Evolutionary conservation across 495 filamentous ascomycete genomes (phyloP).

Genomic region (Neurospora sublineolata): DNA sequence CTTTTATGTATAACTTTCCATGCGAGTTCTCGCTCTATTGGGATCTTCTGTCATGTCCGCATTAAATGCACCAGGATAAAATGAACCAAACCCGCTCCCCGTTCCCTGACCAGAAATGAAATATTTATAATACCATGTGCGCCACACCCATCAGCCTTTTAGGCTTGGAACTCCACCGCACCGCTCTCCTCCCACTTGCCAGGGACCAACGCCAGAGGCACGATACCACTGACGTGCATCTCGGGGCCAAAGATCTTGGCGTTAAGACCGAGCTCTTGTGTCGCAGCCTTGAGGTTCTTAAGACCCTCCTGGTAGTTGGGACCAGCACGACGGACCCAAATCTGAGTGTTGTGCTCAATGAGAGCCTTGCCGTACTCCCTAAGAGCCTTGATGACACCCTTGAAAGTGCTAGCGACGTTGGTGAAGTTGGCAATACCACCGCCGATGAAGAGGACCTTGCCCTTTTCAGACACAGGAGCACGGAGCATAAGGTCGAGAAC

Average conservation of each 20-base stretch:
- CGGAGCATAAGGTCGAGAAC: slow-evolving; percentile 97
- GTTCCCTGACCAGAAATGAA: slow-evolving; percentile 1
- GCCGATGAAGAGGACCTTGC: slow-evolving; percentile 98
- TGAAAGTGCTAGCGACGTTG: slow-evolving; percentile 94
- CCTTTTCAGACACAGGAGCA: slow-evolving; percentile 70
- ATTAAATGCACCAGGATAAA: background rate
- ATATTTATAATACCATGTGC: slow-evolving; percentile 3
- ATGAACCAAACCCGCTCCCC: background rate
- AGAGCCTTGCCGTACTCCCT: slow-evolving; percentile 79
- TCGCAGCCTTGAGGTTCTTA: slow-evolving; percentile 97
- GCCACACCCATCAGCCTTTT: slow-evolving; percentile 8
- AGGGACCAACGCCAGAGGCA: slow-evolving; percentile 50
- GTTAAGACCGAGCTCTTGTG: slow-evolving; percentile 79
- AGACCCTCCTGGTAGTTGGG: slow-evolving; percentile 99
- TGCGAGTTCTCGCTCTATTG: background rate
- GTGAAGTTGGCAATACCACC: slow-evolving; percentile 99
- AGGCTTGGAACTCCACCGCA: slow-evolving; percentile 43
- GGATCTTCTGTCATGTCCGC: background rate
- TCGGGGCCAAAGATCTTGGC: slow-evolving; percentile 98
- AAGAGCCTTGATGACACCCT: slow-evolving; percentile 96
- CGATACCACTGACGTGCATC: slow-evolving; percentile 68
- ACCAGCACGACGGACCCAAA: slow-evolving; percentile 98
- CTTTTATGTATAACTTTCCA: background rate
- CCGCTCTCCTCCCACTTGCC: slow-evolving; percentile 41
- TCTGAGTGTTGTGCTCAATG: slow-evolving; percentile 93